Evolutionary conservation across 495 filamentous ascomycete species (phyloP).

Genomic region (Penicillium riverlandense): DNA sequence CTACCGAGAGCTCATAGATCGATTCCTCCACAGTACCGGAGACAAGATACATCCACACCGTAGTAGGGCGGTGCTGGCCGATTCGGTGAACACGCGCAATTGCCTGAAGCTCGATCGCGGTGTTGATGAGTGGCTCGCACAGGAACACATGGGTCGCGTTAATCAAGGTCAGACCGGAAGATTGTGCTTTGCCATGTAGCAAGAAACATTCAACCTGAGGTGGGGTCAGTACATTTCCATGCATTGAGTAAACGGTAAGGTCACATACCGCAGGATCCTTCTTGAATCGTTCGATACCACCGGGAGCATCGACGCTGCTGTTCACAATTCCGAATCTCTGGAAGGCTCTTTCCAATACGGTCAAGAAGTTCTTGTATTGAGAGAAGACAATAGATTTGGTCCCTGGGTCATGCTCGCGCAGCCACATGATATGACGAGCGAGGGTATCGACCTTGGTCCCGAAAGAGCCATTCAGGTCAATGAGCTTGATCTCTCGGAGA

Average conservation of each 20-base stretch:
- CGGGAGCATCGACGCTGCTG: conserved; percentile 53
- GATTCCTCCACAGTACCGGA: conserved; percentile 83
- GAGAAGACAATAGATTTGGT: conserved; percentile 89
- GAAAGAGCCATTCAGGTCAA: conserved; percentile 69
- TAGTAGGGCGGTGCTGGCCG: conserved; percentile 78
- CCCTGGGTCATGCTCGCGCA: conserved; percentile 75
- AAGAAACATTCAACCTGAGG: conserved; percentile 70
- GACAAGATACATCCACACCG: conserved; percentile 91
- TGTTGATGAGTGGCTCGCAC: conserved; percentile 88
- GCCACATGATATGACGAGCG: conserved; percentile 74
- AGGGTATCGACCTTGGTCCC: conserved; percentile 86
- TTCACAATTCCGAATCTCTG: conserved; percentile 60
- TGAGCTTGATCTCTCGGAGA: conserved; percentile 72
- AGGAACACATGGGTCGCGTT: conserved; percentile 93
- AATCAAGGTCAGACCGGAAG: conserved; percentile 81
- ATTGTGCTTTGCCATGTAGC: conserved; percentile 79
- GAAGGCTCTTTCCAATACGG: conserved; percentile 63
- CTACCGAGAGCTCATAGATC: conserved; percentile 79
- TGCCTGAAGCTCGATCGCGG: conserved; percentile 86
- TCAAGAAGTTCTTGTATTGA: conserved; percentile 77
- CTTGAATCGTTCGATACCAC: conserved; percentile 68
- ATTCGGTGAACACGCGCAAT: conserved; percentile 93
- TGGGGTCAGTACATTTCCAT: background rate
- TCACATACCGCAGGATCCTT: conserved; percentile 52
- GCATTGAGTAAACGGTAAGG: background rate